These are phyloP conservation scores for Parmelia sp. DNA, from an alignment of 495 filamentous ascomycete genomes.

Conservation along the genomic window DNA sequence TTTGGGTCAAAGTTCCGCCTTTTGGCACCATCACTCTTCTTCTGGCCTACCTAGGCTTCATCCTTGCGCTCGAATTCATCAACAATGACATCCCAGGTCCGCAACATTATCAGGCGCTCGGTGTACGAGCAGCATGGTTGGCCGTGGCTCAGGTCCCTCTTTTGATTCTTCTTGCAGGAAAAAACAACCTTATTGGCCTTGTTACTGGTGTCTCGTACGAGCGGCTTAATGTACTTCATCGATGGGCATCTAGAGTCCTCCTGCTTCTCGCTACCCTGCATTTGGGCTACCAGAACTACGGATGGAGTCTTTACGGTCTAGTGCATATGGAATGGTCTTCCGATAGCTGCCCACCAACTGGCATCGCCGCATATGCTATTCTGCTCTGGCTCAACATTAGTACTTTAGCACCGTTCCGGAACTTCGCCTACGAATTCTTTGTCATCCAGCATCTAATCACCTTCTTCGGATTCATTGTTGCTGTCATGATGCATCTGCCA, in stretches of 20 bases:
- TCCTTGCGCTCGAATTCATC: conserved; percentile 41
- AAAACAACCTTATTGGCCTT: conserved; percentile 66
- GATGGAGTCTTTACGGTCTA: conserved; percentile 62
- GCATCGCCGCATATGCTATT: conserved; percentile 67
- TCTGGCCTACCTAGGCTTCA: conserved; percentile 36
- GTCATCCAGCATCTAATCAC: conserved; percentile 71
- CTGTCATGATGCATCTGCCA: conserved; percentile 59
- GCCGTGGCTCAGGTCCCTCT: conserved; percentile 73
- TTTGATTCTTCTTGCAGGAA: conserved; percentile 69
- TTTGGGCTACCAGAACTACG: conserved; percentile 61
- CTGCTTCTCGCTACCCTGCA: conserved; percentile 70
- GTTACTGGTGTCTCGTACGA: conserved; percentile 66
- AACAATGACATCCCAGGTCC: conserved; percentile 36
- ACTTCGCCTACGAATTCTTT: conserved; percentile 70
- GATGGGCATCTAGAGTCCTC: conserved; percentile 70
- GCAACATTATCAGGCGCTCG: conserved; percentile 61
- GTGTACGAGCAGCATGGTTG: conserved; percentile 68
- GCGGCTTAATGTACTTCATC: conserved; percentile 75
- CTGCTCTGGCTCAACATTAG: conserved; percentile 65
- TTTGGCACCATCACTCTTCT: conserved; percentile 45
- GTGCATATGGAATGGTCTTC: conserved; percentile 54
- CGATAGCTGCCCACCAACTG: conserved; percentile 58
- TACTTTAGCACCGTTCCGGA: conserved; percentile 62
- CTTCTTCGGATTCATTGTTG: conserved; percentile 59
- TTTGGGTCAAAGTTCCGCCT: conserved; percentile 48